Evolutionary conservation across 2,329 filamentous ascomycete species (phyloP).

Genomic region (Monilinia laxa): DNA sequence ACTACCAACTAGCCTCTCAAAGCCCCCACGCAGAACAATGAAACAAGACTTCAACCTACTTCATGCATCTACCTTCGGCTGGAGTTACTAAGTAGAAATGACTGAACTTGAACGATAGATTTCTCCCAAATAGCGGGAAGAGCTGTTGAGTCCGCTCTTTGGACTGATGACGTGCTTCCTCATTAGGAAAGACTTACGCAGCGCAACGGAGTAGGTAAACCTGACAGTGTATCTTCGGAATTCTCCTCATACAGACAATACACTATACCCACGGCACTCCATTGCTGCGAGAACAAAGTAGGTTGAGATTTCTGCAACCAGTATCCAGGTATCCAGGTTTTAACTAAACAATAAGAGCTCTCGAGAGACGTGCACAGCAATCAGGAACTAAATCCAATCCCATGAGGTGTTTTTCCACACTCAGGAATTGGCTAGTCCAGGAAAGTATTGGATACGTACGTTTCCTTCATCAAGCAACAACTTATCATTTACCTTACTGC

Average conservation of each 20-base stretch:
- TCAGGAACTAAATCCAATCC: constrained; percentile 8
- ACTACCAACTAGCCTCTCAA: constrained; percentile 16
- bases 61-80: constrained; percentile 8
- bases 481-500: constrained; percentile 1
- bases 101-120: constrained; percentile 3
- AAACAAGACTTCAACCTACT: constrained; percentile 7
- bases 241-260: constrained; percentile 21
- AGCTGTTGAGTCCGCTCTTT: constrained; percentile 14
- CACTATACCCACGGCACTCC: constrained; percentile 15
- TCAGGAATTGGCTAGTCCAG: constrained; percentile 4
- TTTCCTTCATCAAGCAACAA: constrained; percentile 1
- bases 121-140: constrained; percentile 15
- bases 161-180: constrained; percentile 6
- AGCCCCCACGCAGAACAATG: constrained; percentile 19
- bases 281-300: constrained; percentile 15
- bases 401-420: constrained; percentile 5
- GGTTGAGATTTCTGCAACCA: constrained; percentile 10
- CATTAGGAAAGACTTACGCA: constrained; percentile 17
- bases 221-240: constrained; percentile 17
- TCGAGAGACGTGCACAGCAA: constrained; percentile 1
- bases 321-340: constrained; percentile 5
- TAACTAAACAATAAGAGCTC: constrained; percentile 2
- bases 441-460: constrained; percentile 4
- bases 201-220: constrained; percentile 15
- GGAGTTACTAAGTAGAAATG: constrained; percentile 11